Conservation (phyloP, 75 land plant species). For the Larix kaempferi region DNA sequence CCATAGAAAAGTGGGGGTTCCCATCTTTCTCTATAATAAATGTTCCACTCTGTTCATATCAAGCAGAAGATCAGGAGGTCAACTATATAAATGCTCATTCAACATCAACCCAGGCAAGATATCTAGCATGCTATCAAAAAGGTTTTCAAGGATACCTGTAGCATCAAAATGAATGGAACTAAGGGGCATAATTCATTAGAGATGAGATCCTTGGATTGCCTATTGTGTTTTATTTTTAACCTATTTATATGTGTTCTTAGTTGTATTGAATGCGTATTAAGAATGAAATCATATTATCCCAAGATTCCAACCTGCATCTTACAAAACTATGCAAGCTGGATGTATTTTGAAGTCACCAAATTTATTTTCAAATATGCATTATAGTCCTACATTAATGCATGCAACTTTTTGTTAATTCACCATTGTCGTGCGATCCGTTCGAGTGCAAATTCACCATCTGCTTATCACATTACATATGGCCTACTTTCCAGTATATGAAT, state of each 20-base stretch:
- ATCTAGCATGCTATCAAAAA: conserved; percentile 55
- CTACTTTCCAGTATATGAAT: conserved; percentile 47
- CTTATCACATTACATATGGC: background rate
- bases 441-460: background rate
- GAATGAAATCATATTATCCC: background rate
- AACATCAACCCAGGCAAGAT: conserved; percentile 51
- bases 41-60: no score
- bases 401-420: background rate
- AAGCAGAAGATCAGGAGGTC: no score
- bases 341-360: background rate
- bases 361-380: background rate
- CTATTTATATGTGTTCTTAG: background rate
- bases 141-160: conserved; percentile 48
- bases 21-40: no score
- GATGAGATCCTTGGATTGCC: background rate
- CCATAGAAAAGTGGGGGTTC: no score
- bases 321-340: background rate
- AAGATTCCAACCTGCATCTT: background rate
- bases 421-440: background rate
- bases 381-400: background rate
- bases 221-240: background rate
- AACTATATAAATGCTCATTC: conserved; percentile 58
- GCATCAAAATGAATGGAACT: conserved; percentile 58
- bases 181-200: conserved; percentile 23
- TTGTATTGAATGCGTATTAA: background rate